Base-by-base conservation (phyloP, 1,284 basidiomycete species). In the Ganoderma lingzhi region DNA sequence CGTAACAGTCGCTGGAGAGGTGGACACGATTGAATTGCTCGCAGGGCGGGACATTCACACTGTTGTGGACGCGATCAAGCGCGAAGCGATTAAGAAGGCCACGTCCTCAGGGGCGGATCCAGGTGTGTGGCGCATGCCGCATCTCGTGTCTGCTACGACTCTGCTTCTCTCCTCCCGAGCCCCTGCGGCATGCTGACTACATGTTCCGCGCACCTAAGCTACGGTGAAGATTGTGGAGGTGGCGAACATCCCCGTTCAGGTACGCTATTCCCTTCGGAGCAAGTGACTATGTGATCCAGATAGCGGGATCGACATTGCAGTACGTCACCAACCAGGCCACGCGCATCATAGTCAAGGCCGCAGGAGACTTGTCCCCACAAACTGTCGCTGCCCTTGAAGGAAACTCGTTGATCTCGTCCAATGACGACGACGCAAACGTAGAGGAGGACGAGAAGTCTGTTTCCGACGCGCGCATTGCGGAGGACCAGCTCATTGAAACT, bases 281-380 rank as follows among this genome's bases (percentile, higher is more conserved):
- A 9, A 30, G 19, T 4, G 23, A 55, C 14, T 28, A 32, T 39
- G 28, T 23, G 44, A 45, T 30, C 1, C 23, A 41, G 48, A 37
- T 9, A 4, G 23, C 28, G 30, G 3, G 3, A 17, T 6, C n/a
- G 48, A 28, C 32, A n/a, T 48, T 12, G 32, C 69, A 86, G 81
- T 88, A 87, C 74, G 84, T 87, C 32, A 85, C 84, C 0, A 87
- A 86, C 71, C 83, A 85, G 70, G 84, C 85, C 0, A 85, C 85
- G 1, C 79, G 86, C 10, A 82, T 87, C 53, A 83, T 86, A 64
- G 83, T 86, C 23, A 81, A 82, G 59, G 86, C 84, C 10, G 83
- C 85, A 4, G 85, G 86, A 8, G 85, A 87, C 45, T 71, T 81
- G 9, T 71, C 78, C 5, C 67, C 73, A 6, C 71, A 74, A 44